phyloP scores from a whole-genome alignment of 306 rosid species.

The Sindora glabra region DNA sequence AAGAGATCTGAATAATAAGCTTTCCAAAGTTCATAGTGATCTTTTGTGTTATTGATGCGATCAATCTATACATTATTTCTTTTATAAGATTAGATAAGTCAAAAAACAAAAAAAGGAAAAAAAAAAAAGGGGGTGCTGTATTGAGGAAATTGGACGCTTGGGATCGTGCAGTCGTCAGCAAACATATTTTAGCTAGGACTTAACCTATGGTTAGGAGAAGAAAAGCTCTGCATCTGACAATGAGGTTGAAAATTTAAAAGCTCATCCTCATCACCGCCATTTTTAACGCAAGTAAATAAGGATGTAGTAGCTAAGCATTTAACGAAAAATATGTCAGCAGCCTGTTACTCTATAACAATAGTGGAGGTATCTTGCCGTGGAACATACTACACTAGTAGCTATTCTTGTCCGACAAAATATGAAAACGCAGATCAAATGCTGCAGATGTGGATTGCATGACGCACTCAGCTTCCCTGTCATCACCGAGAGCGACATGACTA shows the following conservation, averaged over 20 bases:
- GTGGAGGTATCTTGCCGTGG: conserved; percentile 19
- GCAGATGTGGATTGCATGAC: conserved; percentile 5
- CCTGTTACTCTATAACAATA: conserved; percentile 11
- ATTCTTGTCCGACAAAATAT: conserved; percentile 1
- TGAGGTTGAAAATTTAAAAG: neutral
- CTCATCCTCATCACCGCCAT: neutral
- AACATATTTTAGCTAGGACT: neutral
- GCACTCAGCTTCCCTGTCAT: conserved; percentile 11
- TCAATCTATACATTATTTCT: no score
- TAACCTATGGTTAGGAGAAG: neutral
- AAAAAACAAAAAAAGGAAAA: no score
- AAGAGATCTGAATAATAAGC: conserved; percentile 1
- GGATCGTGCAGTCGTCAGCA: no score
- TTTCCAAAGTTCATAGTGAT: conserved; percentile 10
- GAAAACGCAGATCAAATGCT: conserved; percentile 7
- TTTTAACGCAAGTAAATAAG: conserved; percentile 11
- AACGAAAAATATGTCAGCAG: neutral
- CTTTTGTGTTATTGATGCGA: neutral
- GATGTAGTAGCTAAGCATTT: neutral
- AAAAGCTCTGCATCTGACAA: neutral
- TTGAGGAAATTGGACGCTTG: no score
- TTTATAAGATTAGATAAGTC: no score
- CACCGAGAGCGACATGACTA: conserved; percentile 4
- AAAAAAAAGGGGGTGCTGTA: no score
- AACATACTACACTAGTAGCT: conserved; percentile 10